Conservation (phyloP, 495 filamentous ascomycete species). For the Penicillium diatomitis region DNA sequence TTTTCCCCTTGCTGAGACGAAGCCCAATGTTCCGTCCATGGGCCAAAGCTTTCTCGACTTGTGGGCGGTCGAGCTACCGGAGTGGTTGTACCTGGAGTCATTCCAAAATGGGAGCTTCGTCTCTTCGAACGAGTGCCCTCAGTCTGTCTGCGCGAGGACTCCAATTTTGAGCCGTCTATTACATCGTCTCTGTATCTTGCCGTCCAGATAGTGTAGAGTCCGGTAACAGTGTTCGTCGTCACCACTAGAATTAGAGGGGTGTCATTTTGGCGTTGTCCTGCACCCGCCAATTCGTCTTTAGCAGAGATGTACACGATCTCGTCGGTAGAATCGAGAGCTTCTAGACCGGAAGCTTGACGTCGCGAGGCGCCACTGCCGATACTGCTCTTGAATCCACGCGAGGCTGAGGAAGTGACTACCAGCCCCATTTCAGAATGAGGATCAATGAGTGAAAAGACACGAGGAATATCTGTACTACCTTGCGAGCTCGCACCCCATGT, state of each 20-base stretch:
- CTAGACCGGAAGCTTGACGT: constrained; percentile 28
- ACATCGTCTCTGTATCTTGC: constrained; percentile 56
- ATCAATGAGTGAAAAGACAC: constrained; percentile 77
- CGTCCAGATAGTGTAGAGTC: constrained; percentile 71
- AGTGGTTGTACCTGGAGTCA: constrained; percentile 71
- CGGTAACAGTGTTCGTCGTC: constrained; percentile 65
- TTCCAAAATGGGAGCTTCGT: constrained; percentile 78
- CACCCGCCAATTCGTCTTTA: constrained; percentile 39
- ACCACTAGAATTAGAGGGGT: constrained; percentile 64
- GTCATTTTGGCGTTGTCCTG: constrained; percentile 6
- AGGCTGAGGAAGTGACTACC: constrained; percentile 52
- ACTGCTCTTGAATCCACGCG: constrained; percentile 24
- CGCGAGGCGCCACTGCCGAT: constrained; percentile 12
- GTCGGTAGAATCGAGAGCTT: constrained; percentile 57
- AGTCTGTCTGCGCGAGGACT: constrained; percentile 36
- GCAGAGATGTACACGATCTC: constrained; percentile 72
- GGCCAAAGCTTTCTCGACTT: constrained; percentile 49
- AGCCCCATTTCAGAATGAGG: constrained; percentile 80
- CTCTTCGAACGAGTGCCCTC: constrained; percentile 55
- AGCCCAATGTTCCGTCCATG: constrained; percentile 27
- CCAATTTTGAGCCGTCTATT: constrained; percentile 39
- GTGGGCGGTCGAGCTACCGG: constrained; percentile 48
- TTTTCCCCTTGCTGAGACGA: constrained; percentile 23
- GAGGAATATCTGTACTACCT: constrained; percentile 55
- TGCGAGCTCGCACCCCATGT: constrained; percentile 18